Conservation (phyloP, 192 early-diverging fungal genomes). For the Dispira parvispora region DNA sequence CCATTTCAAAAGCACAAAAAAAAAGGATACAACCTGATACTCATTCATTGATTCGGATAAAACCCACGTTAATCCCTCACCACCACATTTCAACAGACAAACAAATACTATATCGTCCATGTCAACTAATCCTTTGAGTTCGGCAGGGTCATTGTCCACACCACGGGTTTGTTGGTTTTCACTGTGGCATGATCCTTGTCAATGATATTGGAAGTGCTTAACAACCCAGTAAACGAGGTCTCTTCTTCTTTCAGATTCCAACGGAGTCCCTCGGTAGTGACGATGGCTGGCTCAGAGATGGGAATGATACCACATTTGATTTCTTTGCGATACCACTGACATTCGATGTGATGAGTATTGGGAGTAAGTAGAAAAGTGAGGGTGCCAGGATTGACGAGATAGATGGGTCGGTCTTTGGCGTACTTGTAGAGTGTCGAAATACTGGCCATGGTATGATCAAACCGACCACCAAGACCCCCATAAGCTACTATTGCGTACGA, state of each 20-base stretch:
- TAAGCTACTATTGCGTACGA: conserved; percentile 49
- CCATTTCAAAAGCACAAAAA: too few relatives aligned
- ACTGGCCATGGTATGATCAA: conserved; percentile 76
- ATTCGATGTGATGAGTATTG: conserved; percentile 50
- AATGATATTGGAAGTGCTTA: conserved; percentile 77
- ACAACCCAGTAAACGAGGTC: conserved; percentile 51
- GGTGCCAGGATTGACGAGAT: conserved; percentile 55
- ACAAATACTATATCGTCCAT: too few relatives aligned
- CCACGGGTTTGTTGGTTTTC: conserved; percentile 49
- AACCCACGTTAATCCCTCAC: too few relatives aligned
- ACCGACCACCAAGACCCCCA: conserved; percentile 69
- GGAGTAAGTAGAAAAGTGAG: conserved; percentile 31
- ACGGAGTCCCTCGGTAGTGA: conserved; percentile 59
- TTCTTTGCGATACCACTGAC: conserved; percentile 45
- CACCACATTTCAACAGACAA: too few relatives aligned
- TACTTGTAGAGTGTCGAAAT: conserved; percentile 56
- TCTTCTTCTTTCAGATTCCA: conserved; percentile 64
- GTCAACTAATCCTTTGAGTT: background rate
- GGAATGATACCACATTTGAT: conserved; percentile 83
- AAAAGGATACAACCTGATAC: too few relatives aligned
- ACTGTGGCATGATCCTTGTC: conserved; percentile 35
- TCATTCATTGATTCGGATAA: too few relatives aligned
- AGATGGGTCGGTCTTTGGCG: conserved; percentile 32
- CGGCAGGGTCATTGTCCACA: conserved; percentile 64
- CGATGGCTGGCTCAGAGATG: conserved; percentile 39